phyloP scores from a whole-genome alignment of 768 basidiomycete species.

The Kwoniella sp. region DNA sequence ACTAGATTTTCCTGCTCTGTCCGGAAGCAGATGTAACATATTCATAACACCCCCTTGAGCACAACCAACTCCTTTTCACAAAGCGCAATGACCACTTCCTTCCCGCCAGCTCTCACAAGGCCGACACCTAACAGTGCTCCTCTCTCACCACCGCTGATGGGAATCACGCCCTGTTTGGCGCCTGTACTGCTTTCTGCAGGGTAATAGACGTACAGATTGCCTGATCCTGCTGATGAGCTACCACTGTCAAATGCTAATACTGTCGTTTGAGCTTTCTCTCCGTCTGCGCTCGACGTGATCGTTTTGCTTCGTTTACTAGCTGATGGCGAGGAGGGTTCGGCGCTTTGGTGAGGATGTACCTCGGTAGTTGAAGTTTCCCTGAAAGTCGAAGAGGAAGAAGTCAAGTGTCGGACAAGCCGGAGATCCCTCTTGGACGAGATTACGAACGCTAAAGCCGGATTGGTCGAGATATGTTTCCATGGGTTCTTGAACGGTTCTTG shows the following conservation, averaged over 20 bases:
- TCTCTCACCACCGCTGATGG: constrained; percentile 67
- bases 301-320: constrained; percentile 4
- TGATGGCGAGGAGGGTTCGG: constrained; percentile 7
- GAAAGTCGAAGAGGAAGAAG: background rate
- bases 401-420: constrained; percentile 77
- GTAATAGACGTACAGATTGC: constrained; percentile 85
- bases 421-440: constrained; percentile 89
- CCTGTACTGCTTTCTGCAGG: constrained; percentile 60
- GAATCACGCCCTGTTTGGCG: constrained; percentile 80
- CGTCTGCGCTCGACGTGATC: background rate
- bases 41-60: constrained; percentile 23
- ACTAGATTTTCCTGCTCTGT: no score
- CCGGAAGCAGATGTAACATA: background rate
- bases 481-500: constrained; percentile 17
- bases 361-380: background rate
- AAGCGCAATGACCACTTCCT: constrained; percentile 62
- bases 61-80: constrained; percentile 76
- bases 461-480: constrained; percentile 71
- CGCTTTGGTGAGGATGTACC: constrained; percentile 19
- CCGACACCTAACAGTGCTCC: constrained; percentile 81
- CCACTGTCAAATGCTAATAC: constrained; percentile 77
- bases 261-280: constrained; percentile 19
- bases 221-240: constrained; percentile 63
- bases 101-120: constrained; percentile 55
- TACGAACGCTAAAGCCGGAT: constrained; percentile 87